Evolutionary conservation across 2,329 filamentous ascomycete species (phyloP).

Genomic region (Stachybotrys chartarum): DNA sequence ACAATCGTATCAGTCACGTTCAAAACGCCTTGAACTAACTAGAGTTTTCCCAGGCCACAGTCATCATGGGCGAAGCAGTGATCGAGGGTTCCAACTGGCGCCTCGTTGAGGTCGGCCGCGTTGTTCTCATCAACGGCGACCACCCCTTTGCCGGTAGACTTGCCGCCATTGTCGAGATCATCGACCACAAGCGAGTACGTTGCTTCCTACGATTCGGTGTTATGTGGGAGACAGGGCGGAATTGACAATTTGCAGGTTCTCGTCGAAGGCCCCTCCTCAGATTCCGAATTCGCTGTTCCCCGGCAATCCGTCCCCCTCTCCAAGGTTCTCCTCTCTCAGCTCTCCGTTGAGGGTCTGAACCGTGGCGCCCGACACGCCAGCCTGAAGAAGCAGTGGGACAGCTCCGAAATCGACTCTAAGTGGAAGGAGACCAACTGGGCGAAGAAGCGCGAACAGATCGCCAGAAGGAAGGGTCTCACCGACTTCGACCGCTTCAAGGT

Average conservation of each 20-base stretch:
- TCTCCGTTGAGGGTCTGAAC: constrained; percentile 80
- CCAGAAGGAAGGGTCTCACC: constrained; percentile 83
- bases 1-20: neutral
- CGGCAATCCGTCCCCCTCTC: constrained; percentile 80
- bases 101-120: constrained; percentile 96
- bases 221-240: constrained; percentile 3
- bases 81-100: constrained; percentile 83
- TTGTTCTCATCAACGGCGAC: constrained; percentile 79
- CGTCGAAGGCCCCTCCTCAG: constrained; percentile 85
- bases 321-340: constrained; percentile 80
- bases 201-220: constrained; percentile 9
- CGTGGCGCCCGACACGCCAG: constrained; percentile 75
- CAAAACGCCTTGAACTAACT: constrained; percentile 21
- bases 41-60: constrained; percentile 39
- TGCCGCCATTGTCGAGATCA: constrained; percentile 95
- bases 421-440: constrained; percentile 89
- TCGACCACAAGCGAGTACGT: constrained; percentile 99
- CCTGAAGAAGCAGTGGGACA: constrained; percentile 86
- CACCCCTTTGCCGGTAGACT: constrained; percentile 79
- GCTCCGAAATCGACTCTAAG: constrained; percentile 84
- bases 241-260: constrained; percentile 62
- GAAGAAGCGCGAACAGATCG: constrained; percentile 81
- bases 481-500: constrained; percentile 99
- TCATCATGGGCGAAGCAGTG: constrained; percentile 76
- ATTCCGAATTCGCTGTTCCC: constrained; percentile 71